Evolutionary conservation across 2,329 filamentous ascomycete genomes (phyloP).

Genomic region (Hortaea sp.): DNA sequence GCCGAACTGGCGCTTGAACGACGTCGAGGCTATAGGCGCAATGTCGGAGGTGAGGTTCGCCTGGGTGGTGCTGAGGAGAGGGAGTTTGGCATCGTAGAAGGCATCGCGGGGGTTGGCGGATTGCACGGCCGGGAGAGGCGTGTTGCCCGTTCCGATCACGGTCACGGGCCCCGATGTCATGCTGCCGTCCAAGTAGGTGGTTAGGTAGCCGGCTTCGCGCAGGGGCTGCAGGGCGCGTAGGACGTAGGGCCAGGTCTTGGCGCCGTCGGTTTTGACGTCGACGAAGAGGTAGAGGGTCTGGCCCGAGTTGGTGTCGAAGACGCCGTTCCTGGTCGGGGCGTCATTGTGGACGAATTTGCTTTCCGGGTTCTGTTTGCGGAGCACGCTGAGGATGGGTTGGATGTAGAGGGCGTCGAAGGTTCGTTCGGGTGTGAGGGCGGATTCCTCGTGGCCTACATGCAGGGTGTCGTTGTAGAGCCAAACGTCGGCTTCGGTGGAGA

Average conservation of each 20-base stretch:
- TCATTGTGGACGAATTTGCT: neutral
- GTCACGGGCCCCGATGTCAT: conserved; percentile 45
- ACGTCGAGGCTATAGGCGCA: conserved; percentile 45
- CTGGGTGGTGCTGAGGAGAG: conserved; percentile 32
- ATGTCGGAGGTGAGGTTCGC: conserved; percentile 38
- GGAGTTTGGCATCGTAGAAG: conserved; percentile 52
- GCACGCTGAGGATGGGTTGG: conserved; percentile 46
- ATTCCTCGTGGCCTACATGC: conserved; percentile 47
- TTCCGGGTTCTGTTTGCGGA: conserved; percentile 47
- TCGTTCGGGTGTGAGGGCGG: conserved; percentile 40
- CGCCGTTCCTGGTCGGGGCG: conserved; percentile 44
- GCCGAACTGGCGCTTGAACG: conserved; percentile 37
- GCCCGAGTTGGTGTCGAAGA: conserved; percentile 45
- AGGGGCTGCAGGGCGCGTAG: conserved; percentile 48
- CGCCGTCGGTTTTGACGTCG: conserved; percentile 51
- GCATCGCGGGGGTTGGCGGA: conserved; percentile 27
- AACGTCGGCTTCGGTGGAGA: conserved; percentile 51
- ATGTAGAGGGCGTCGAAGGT: conserved; percentile 51
- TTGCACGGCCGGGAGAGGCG: conserved; percentile 9
- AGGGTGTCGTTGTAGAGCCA: conserved; percentile 48
- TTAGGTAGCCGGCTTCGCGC: conserved; percentile 43
- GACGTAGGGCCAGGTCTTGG: conserved; percentile 46
- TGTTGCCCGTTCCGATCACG: conserved; percentile 44
- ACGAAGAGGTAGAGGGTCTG: conserved; percentile 57
- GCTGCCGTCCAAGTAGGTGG: conserved; percentile 37